phyloP scores from a whole-genome alignment of 345 rosid genomes.

The Sisymbrium irio region DNA sequence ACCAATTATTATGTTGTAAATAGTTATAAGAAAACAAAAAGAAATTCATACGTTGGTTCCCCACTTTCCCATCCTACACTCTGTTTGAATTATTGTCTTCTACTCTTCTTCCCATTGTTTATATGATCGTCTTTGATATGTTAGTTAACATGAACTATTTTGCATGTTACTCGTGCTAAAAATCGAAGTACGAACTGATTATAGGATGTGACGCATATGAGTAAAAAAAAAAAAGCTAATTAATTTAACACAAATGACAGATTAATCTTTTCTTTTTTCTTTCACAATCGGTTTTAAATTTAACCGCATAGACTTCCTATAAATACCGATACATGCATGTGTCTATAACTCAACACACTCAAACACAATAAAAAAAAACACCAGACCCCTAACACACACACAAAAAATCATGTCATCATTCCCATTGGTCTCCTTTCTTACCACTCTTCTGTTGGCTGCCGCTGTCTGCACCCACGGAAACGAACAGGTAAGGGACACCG shows the following conservation, averaged over 20 bases:
- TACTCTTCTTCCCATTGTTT: background rate
- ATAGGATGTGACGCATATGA: background rate
- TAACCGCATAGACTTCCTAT: background rate
- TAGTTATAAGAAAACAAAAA: background rate
- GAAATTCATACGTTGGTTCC: background rate
- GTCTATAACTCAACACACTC: background rate
- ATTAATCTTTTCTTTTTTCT: background rate
- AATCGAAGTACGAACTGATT: background rate
- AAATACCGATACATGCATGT: background rate
- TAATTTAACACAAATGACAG: background rate
- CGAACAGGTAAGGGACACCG: background rate
- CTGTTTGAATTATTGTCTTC: background rate
- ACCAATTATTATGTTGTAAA: too few species aligned
- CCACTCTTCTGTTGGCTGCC: background rate
- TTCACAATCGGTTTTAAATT: background rate
- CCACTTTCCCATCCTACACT: background rate
- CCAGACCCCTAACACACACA: background rate
- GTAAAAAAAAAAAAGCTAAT: background rate
- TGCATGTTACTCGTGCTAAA: constrained; percentile 12
- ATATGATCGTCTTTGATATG: background rate
- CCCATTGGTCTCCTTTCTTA: constrained; percentile 1
- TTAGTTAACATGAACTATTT: background rate
- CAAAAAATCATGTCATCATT: too few species aligned
- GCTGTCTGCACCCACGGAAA: background rate
- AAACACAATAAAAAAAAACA: background rate